Evolutionary conservation across 176 grass and related monocot genomes (phyloP), one percentile per base, ranked within the genome.

Genomic region (Carex scoparia): DNA sequence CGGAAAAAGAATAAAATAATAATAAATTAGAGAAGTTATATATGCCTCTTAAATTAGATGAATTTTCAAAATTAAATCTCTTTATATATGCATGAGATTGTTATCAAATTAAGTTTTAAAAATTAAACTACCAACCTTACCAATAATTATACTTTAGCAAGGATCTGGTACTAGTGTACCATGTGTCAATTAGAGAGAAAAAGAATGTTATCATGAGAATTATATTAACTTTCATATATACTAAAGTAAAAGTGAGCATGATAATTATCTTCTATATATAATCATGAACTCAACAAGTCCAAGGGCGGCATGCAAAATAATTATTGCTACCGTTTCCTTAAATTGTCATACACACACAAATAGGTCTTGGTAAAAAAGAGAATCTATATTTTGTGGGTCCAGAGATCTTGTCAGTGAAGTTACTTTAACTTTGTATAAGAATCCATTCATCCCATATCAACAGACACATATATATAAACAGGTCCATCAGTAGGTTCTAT

Each of bases 291-390:
- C 53, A 33, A 79, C 53, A 57, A 79, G 13, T 57, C 74, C 27
- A 58, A 79, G 53, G 2, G 28, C 12, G 35, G 49, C 48, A 78
- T 57, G 74, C 53, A 85, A 78, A 16, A 58, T 13, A 35, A 48
- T 72, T 51, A 63, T 85, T 16, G 56, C 19, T 44, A 46, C 28
- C 46, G 18, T 83, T 83, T 69, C 81, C 15, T 55, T 63, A 83
- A 65, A 81, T 33, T 48, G 44, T 67, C 42, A 48, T 55, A 67
- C 1, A 54, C 49, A 67, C 1, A 54, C 49, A 68, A n/a, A n/a
- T 85, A 78, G 69, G 56, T 69, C 78, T 79, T 78, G 84, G 84
- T 85, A 78, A 63, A 69, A 69, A 56, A 79, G 54, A 35, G 84
- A 86, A 79, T 79, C 70, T 85, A 59, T 48, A 75, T 60, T 15